phyloP scores from a whole-genome alignment of 768 basidiomycete species.

The Mycena olivaceomarginata region DNA sequence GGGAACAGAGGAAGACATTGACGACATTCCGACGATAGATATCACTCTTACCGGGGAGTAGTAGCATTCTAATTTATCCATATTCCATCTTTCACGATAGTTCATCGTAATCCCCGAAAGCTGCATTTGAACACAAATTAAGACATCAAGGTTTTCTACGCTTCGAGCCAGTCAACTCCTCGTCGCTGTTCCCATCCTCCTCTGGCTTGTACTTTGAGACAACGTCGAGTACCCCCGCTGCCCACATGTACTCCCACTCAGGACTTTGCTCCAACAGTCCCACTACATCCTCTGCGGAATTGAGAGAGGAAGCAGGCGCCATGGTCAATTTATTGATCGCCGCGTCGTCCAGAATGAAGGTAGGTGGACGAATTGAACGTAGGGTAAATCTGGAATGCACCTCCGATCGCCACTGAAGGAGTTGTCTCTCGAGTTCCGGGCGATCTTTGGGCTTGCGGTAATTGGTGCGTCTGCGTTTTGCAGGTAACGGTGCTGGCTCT shows the following conservation, averaged over 20 bases:
- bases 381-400: slow-evolving; percentile 15
- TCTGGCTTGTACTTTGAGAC: neutral
- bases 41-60: neutral
- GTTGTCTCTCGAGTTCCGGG: slow-evolving; percentile 17
- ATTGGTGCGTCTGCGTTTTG: neutral
- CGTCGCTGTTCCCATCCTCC: neutral
- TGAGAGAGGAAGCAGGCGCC: slow-evolving; percentile 24
- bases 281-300: slow-evolving; percentile 21
- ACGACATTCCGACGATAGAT: slow-evolving; percentile 42
- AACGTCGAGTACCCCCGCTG: neutral
- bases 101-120: too few species aligned
- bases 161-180: neutral
- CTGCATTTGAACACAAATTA: too few species aligned
- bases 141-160: neutral
- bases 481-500: neutral
- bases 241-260: slow-evolving; percentile 51
- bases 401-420: slow-evolving; percentile 45
- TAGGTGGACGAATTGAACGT: slow-evolving; percentile 31
- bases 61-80: neutral
- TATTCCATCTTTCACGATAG: too few species aligned
- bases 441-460: slow-evolving; percentile 41
- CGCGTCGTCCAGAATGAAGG: slow-evolving; percentile 44
- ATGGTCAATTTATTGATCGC: slow-evolving; percentile 36
- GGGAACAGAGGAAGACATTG: slow-evolving; percentile 44
- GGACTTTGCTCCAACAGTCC: slow-evolving; percentile 40